Evolutionary conservation across 257 asterid genomes (phyloP).

Genomic region (Prunella vulgaris): DNA sequence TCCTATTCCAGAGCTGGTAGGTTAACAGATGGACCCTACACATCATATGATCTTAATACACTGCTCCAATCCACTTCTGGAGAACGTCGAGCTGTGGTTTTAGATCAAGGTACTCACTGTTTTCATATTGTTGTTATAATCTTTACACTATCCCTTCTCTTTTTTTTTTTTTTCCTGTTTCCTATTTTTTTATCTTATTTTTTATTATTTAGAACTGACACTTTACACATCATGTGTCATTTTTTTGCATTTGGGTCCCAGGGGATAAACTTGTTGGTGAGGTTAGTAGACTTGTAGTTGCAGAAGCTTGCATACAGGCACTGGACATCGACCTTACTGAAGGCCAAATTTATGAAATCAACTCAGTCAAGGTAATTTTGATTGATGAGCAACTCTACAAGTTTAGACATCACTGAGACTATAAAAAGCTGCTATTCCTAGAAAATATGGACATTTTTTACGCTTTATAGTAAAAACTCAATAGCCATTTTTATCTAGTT

Average conservation of each 20-base stretch:
- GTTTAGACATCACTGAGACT: not conserved
- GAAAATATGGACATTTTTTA: not conserved
- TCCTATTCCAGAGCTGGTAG: slow-evolving; percentile 65
- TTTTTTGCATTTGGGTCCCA: slow-evolving; percentile 21
- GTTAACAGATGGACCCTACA: slow-evolving; percentile 94
- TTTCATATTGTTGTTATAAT: not conserved
- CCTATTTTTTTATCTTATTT: not conserved
- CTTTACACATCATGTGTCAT: not conserved
- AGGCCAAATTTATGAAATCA: slow-evolving; percentile 82
- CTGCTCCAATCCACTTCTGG: slow-evolving; percentile 95
- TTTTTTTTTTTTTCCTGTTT: not conserved
- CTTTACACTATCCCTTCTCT: not conserved
- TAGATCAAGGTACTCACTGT: slow-evolving; percentile 66
- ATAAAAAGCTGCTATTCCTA: not conserved
- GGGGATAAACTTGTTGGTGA: slow-evolving; percentile 96
- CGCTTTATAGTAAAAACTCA: not conserved
- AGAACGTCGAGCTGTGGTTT: slow-evolving; percentile 87
- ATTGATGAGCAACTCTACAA: not conserved
- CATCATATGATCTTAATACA: slow-evolving; percentile 91
- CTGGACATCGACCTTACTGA: slow-evolving; percentile 66
- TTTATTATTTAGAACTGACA: not conserved
- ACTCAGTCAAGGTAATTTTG: slow-evolving; percentile 65
- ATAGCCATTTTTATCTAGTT: not conserved
- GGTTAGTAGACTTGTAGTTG: slow-evolving; percentile 89
- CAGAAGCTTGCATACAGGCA: slow-evolving; percentile 96